Percentiles rank a stretch among this genome's conserved stretches.
Conservation (phyloP, 768 basidiomycete genomes). For the Podaxis pistillaris region DNA sequence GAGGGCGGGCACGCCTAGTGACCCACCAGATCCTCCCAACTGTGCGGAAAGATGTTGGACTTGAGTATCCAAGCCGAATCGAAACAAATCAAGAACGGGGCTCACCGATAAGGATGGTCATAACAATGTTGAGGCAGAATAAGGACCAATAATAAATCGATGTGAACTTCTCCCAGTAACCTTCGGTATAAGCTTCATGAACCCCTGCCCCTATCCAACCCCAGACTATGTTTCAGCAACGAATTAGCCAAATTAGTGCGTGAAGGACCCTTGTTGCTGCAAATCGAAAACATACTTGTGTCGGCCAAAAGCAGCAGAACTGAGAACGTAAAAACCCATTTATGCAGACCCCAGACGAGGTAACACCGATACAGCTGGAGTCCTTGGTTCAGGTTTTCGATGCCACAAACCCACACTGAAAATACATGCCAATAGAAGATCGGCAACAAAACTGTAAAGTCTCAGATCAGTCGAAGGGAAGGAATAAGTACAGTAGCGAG, state of each 20-base stretch:
- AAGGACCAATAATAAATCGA: conserved; percentile 25
- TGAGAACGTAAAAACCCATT: conserved; percentile 26
- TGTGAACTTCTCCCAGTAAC: conserved; percentile 1
- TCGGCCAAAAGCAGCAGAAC: conserved; percentile 29
- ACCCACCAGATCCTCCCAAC: conserved; percentile 24
- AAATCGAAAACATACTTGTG: conserved; percentile 25
- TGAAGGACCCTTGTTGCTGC: neutral
- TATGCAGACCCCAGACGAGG: conserved; percentile 35
- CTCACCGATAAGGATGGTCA: conserved; percentile 25
- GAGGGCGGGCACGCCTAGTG: conserved; percentile 12
- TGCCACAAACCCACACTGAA: neutral
- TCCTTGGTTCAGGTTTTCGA: neutral
- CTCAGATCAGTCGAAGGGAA: neutral
- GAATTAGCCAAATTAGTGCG: neutral
- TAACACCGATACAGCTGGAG: conserved; percentile 33
- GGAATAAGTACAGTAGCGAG: neutral
- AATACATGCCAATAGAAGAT: conserved; percentile 11
- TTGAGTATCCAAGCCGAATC: neutral
- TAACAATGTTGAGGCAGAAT: conserved; percentile 23
- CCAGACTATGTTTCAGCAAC: conserved; percentile 18
- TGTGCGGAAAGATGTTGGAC: neutral
- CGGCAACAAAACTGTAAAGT: conserved; percentile 11
- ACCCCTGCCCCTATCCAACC: conserved; percentile 18
- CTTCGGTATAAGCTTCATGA: neutral
- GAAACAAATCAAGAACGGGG: neutral